Percentiles rank a stretch among this genome's conserved stretches.
phyloP scores from a whole-genome alignment of 2,329 filamentous ascomycete species.

The Curvularia sp. region DNA sequence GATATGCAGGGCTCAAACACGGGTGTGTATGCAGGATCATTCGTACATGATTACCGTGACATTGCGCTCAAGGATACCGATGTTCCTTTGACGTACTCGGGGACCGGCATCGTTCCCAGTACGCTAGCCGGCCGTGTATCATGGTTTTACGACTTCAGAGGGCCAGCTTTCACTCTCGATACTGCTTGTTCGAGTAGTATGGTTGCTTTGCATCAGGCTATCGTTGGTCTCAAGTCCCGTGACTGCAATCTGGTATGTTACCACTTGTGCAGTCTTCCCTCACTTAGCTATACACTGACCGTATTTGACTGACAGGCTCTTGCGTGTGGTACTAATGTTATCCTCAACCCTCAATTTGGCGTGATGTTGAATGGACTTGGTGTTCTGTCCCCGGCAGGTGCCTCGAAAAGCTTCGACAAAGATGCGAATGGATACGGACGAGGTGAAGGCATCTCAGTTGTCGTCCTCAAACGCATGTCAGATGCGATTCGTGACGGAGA shows the following conservation, averaged over 20 bases:
- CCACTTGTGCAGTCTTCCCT: background rate
- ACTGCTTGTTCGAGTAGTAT: slow-evolving; percentile 38
- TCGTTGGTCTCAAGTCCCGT: slow-evolving; percentile 14
- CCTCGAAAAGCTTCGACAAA: slow-evolving; percentile 52
- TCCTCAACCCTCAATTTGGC: slow-evolving; percentile 11
- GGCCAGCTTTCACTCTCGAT: slow-evolving; percentile 33
- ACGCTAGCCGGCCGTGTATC: slow-evolving; percentile 26
- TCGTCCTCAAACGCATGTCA: slow-evolving; percentile 35
- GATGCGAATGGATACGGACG: slow-evolving; percentile 52
- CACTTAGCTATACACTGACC: background rate
- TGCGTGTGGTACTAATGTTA: slow-evolving; percentile 17
- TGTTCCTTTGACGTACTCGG: slow-evolving; percentile 12
- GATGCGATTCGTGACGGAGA: slow-evolving; percentile 34
- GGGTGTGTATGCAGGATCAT: slow-evolving; percentile 21
- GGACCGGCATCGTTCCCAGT: slow-evolving; percentile 6
- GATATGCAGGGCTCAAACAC: slow-evolving; percentile 20
- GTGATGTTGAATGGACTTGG: slow-evolving; percentile 12
- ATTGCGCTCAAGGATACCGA: slow-evolving; percentile 10
- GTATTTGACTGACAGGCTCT: slow-evolving; percentile 3
- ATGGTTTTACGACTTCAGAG: slow-evolving; percentile 33
- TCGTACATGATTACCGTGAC: slow-evolving; percentile 16
- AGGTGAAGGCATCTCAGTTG: slow-evolving; percentile 34
- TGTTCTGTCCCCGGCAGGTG: slow-evolving; percentile 40
- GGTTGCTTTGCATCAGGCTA: slow-evolving; percentile 30
- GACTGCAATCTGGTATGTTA: slow-evolving; percentile 13